Conservation (phyloP, 768 basidiomycete species). For the Lactarius sp. region DNA sequence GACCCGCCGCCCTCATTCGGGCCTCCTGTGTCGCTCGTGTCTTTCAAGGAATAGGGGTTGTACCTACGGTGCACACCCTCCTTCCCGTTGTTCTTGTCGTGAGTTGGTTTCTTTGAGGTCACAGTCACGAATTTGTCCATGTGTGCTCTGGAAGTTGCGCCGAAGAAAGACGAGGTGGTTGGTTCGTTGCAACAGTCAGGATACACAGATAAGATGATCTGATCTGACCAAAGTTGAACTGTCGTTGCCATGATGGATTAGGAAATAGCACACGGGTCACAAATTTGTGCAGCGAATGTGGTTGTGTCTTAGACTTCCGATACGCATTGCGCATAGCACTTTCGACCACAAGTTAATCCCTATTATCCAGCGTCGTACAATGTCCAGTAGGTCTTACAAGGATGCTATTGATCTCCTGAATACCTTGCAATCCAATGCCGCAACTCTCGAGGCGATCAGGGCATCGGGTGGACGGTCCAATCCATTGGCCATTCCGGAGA, state of each 20-base stretch:
- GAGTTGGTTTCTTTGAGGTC: conserved; percentile 28
- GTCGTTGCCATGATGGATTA: not conserved
- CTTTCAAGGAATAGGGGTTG: conserved; percentile 31
- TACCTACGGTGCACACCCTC: conserved; percentile 28
- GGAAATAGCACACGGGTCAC: conserved; percentile 2
- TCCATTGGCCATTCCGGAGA: conserved; percentile 73
- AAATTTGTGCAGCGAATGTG: conserved; percentile 12
- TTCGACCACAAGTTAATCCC: not conserved
- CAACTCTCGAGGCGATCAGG: conserved; percentile 79
- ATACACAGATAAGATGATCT: not conserved
- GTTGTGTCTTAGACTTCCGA: not conserved
- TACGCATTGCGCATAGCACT: not conserved
- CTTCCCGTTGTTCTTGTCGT: conserved; percentile 24
- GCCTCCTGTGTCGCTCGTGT: conserved; percentile 23
- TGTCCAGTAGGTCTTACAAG: conserved; percentile 64
- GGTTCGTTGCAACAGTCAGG: not conserved
- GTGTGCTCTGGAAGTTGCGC: not conserved
- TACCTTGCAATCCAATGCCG: conserved; percentile 87
- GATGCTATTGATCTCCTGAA: conserved; percentile 74
- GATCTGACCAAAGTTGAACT: too few relatives aligned
- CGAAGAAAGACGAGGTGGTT: not conserved
- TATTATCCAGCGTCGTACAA: conserved; percentile 33
- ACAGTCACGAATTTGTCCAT: conserved; percentile 37
- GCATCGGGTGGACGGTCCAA: conserved; percentile 59
- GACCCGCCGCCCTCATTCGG: not conserved